Percentiles rank a stretch among this genome's conserved stretches.
phyloP scores from a whole-genome alignment of 2,329 filamentous ascomycete genomes.

The Ophiostoma novo-ulmi region DNA sequence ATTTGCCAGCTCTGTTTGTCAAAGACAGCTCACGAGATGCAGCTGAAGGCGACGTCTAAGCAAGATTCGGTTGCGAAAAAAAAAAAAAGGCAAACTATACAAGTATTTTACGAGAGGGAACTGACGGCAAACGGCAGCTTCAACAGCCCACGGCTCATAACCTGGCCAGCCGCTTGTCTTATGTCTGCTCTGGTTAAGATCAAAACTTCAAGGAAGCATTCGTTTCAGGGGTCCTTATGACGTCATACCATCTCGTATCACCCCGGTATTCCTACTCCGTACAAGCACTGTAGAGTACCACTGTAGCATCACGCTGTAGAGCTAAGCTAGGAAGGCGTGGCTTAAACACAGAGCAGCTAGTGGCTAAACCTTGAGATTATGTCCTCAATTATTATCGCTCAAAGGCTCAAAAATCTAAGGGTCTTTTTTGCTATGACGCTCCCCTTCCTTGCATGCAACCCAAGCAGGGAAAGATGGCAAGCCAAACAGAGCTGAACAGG shows the following conservation, averaged over 20 bases:
- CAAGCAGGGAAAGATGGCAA: neutral
- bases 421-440: neutral
- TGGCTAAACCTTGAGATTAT: no score
- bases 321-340: neutral
- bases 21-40: neutral
- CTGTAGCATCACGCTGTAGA: neutral
- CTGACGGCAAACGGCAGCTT: neutral
- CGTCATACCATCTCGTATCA: neutral
- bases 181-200: neutral
- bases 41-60: neutral
- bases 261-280: neutral
- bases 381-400: no score
- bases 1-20: neutral
- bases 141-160: neutral
- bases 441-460: slow-evolving; percentile 6
- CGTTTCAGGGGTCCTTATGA: slow-evolving; percentile 11
- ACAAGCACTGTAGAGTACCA: neutral
- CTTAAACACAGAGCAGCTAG: neutral
- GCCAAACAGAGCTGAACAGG: neutral
- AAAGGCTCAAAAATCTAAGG: neutral
- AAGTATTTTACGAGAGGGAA: neutral
- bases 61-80: neutral
- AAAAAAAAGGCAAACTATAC: neutral
- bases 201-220: neutral
- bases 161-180: no score